Evolutionary conservation across 139 green algal species (phyloP), one percentile per base, ranked within the genome.

Genomic region (Chlorella sp.): DNA sequence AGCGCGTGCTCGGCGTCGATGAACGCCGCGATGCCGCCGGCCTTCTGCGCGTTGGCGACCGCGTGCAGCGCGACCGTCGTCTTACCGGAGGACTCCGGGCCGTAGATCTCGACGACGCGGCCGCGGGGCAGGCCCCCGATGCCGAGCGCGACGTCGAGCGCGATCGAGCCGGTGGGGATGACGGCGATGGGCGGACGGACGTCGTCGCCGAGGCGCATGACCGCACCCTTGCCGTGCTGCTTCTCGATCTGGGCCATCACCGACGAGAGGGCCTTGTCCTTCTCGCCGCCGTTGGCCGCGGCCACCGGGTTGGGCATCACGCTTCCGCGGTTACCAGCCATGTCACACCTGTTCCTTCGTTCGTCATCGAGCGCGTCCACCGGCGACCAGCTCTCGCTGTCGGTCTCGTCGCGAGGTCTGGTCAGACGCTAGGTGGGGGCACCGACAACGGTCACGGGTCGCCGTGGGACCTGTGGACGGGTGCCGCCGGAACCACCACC

Each of bases 11-110:
- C 95, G 17, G 91, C 92, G 73, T 98, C 95, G 59, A 99, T 93
- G 22, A 98, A 89, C 31, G 83, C 84, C 29, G 64, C 66, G 26
- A 10, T 59, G 14, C 61, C 72, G 24, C 78, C 78, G 55, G 34
- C 3, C 74, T 83, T 83, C 68, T 88, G 90, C n/a, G 92, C 83
- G 71, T 96, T 91, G 6, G 95, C 95, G 20, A 97, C 93, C 4
- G 90, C 93, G 77, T 97, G 91, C 81, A 99, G 80, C 2, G 95
- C 95, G 67, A 99, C 77, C 0, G 95, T 97, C 1, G 94, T 98
- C 85, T 99, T 99, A 55, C 95, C 95, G 63, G 82, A 89, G 49
- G 74, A 85, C 82, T 99, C 95, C 24, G 93, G 94, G 5, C 94
- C 94, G 79, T 90, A 97, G 20, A 97, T 85, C 88, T 96, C 84